These are phyloP conservation scores for Leishmania aethiopica DNA, from an alignment of 208 protist species.

Conservation along the genomic window DNA sequence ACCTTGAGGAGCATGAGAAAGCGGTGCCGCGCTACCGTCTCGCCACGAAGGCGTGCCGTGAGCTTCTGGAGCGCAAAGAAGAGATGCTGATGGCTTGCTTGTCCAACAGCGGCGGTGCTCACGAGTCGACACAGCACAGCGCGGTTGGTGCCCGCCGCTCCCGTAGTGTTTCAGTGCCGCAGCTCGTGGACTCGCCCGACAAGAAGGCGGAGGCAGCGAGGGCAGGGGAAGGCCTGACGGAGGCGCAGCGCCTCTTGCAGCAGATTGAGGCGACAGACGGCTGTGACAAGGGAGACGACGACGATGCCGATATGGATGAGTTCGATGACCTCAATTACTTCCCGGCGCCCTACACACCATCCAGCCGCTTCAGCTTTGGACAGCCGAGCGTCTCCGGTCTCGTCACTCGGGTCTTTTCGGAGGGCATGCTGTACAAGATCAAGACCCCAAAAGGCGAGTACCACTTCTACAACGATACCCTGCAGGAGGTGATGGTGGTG, in stretches of 20 bases:
- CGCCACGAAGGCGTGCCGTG: constrained; percentile 22
- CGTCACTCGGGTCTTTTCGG: constrained; percentile 35
- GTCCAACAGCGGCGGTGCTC: background rate
- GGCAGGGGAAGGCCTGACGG: background rate
- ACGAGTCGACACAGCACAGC: background rate
- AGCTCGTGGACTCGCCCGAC: constrained; percentile 1
- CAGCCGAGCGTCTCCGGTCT: constrained; percentile 37
- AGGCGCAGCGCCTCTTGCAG: constrained; percentile 8
- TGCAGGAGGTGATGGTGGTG: constrained; percentile 64
- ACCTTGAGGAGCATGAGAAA: constrained; percentile 28
- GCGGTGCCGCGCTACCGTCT: constrained; percentile 14
- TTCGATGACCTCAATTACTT: constrained; percentile 58
- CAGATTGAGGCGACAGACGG: background rate
- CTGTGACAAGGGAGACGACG: constrained; percentile 9
- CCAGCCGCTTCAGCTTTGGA: constrained; percentile 38
- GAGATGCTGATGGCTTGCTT: constrained; percentile 13
- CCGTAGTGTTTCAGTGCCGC: background rate
- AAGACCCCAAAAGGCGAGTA: constrained; percentile 39
- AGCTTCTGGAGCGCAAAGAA: constrained; percentile 37
- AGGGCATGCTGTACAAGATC: constrained; percentile 61
- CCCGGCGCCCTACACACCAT: constrained; percentile 29
- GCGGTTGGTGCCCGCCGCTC: background rate
- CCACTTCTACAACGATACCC: constrained; percentile 82
- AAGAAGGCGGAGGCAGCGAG: background rate
- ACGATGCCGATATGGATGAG: constrained; percentile 38